These are phyloP conservation scores for Cytospora leucostoma DNA, from an alignment of 2,329 filamentous ascomycete species.

Conservation along the genomic window DNA sequence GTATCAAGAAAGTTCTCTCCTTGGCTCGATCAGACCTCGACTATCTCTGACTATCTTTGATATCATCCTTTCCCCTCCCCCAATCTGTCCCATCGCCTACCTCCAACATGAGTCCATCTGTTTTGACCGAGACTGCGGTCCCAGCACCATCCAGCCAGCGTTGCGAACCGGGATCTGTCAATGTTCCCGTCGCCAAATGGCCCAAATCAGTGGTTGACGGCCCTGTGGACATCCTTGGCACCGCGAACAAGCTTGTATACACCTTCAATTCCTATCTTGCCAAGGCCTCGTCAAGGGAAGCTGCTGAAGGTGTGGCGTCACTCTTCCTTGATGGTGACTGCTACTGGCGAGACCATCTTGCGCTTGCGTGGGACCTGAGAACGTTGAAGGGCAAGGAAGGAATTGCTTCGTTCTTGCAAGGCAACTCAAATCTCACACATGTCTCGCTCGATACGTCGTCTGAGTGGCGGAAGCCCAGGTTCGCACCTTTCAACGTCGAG, in stretches of 20 bases:
- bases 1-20: background rate
- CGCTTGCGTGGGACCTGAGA: constrained; percentile 57
- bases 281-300: constrained; percentile 34
- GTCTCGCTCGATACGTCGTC: constrained; percentile 51
- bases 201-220: constrained; percentile 37
- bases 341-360: constrained; percentile 62
- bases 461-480: constrained; percentile 45
- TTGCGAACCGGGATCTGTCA: constrained; percentile 53
- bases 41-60: background rate
- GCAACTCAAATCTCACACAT: constrained; percentile 44
- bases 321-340: constrained; percentile 47
- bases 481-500: constrained; percentile 50
- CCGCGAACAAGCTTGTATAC: constrained; percentile 42
- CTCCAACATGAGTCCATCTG: constrained; percentile 21
- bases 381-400: constrained; percentile 48
- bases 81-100: background rate
- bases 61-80: background rate
- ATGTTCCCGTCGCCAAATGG: constrained; percentile 50
- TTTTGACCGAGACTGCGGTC: background rate
- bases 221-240: constrained; percentile 39
- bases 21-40: no score
- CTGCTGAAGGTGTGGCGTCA: constrained; percentile 16
- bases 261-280: constrained; percentile 45
- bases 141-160: constrained; percentile 22
- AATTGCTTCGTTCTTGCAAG: constrained; percentile 44